These are phyloP conservation scores for Arthrobotrys sinensis DNA, from an alignment of 2,329 filamentous ascomycete species.

Conservation along the genomic window DNA sequence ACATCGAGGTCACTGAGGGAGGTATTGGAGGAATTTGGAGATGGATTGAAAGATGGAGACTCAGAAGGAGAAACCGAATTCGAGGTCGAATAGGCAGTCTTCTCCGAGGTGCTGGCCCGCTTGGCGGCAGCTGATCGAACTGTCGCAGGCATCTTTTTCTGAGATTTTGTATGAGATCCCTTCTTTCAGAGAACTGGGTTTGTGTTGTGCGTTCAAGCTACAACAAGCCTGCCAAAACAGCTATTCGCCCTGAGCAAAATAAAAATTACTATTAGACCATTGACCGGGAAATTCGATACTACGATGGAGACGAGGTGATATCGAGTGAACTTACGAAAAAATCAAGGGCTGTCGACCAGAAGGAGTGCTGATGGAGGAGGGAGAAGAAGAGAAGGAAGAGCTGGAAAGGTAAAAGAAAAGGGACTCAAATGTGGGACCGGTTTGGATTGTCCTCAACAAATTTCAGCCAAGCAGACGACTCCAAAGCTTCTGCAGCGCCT, in stretches of 20 bases:
- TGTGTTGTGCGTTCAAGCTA: conserved; percentile 52
- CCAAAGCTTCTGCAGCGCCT: conserved; percentile 17
- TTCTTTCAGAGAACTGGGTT: background rate
- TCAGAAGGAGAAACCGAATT: conserved; percentile 74
- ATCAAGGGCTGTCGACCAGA: conserved; percentile 16
- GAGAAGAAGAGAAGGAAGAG: conserved; percentile 20
- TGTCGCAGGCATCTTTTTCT: conserved; percentile 37
- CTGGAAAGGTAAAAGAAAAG: conserved; percentile 35
- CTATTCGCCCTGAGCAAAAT: conserved; percentile 29
- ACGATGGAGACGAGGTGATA: background rate
- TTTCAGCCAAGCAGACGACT: conserved; percentile 50
- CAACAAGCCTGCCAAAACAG: conserved; percentile 41
- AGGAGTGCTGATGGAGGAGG: conserved; percentile 15
- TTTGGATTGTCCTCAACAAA: conserved; percentile 56
- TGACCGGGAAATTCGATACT: conserved; percentile 21
- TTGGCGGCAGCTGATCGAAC: conserved; percentile 46
- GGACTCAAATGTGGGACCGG: conserved; percentile 40
- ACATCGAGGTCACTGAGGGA: conserved; percentile 89
- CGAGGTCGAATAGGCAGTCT: conserved; percentile 71
- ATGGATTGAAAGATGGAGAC: conserved; percentile 70
- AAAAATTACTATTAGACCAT: conserved; percentile 46
- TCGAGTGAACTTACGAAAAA: conserved; percentile 33
- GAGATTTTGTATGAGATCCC: background rate
- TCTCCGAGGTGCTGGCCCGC: conserved; percentile 69
- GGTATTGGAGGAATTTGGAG: conserved; percentile 81